Conservation (phyloP, 2,329 filamentous ascomycete genomes). For the Sporothrix variecibatus region DNA sequence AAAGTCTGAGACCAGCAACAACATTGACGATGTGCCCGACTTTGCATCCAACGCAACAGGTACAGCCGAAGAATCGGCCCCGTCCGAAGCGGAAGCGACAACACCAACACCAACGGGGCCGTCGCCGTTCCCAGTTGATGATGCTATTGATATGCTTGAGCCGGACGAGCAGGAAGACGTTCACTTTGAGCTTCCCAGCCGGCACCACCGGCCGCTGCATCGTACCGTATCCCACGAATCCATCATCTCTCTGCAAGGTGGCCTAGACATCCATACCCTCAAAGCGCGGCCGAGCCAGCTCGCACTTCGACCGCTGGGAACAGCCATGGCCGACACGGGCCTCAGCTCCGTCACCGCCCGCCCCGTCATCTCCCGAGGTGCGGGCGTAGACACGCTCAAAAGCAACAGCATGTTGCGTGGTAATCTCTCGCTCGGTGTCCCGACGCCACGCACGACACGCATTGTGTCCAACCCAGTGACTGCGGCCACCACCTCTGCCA, state of each 20-base stretch:
- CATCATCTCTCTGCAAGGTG: conserved; percentile 81
- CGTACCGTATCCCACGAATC: conserved; percentile 81
- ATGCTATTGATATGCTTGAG: not conserved
- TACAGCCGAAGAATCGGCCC: not conserved
- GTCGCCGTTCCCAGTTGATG: conserved; percentile 7
- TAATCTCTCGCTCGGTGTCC: conserved; percentile 46
- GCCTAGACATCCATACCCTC: conserved; percentile 86
- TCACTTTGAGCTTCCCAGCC: conserved; percentile 15
- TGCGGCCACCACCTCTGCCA: not conserved
- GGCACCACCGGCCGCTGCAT: conserved; percentile 48
- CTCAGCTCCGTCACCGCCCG: conserved; percentile 61
- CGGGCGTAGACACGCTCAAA: conserved; percentile 43
- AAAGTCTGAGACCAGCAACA: not conserved
- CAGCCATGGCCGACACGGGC: conserved; percentile 56
- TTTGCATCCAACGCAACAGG: conserved; percentile 5
- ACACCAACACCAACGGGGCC: conserved; percentile 26
- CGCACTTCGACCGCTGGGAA: conserved; percentile 56
- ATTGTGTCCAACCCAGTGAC: conserved; percentile 34
- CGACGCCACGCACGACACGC: conserved; percentile 35
- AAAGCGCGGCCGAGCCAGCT: conserved; percentile 75
- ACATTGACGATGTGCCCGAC: conserved; percentile 14
- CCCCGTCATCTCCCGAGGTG: conserved; percentile 53
- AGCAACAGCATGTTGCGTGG: conserved; percentile 63
- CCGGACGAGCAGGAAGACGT: not conserved
- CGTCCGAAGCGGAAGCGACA: conserved; percentile 19